phyloP scores from a whole-genome alignment of 352 stramenopile genomes.

The Pythium guiyangense region DNA sequence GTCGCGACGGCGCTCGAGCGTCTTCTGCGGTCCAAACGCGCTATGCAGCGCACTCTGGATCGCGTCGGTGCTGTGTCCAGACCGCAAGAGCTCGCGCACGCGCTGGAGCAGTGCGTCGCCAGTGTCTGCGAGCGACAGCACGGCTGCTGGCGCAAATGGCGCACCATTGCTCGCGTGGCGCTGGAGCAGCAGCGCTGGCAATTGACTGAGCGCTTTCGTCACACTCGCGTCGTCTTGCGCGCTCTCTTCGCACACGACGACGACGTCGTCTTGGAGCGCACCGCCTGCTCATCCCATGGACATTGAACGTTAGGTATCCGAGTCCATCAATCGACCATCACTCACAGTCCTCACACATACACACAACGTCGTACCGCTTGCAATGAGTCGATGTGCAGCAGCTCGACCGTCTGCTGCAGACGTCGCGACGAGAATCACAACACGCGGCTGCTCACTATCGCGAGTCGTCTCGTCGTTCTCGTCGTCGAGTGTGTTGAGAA shows the following conservation, averaged over 20 bases:
- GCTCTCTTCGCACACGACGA: constrained; percentile 40
- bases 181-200: not conserved
- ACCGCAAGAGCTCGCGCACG: constrained; percentile 42
- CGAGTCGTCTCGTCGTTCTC: too few species aligned
- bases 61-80: constrained; percentile 10
- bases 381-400: constrained; percentile 13
- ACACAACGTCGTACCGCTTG: constrained; percentile 18
- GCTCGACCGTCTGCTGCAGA: constrained; percentile 10
- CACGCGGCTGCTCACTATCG: not conserved
- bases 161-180: not conserved
- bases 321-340: not conserved
- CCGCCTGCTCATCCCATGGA: constrained; percentile 10
- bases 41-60: constrained; percentile 42
- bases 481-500: too few species aligned
- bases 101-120: constrained; percentile 47
- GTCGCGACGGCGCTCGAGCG: constrained; percentile 30
- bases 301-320: not conserved
- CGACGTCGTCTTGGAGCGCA: constrained; percentile 12
- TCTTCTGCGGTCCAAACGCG: constrained; percentile 39
- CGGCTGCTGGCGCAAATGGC: not conserved
- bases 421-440: constrained; percentile 25
- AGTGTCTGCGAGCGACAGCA: constrained; percentile 47
- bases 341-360: not conserved
- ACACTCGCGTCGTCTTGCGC: not conserved
- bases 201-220: not conserved